A percentile compares a stretch with the other conserved stretches of the same genome.
Conservation (phyloP, 1,139 yeast species). For the Zygotorulaspora mrakii region DNA sequence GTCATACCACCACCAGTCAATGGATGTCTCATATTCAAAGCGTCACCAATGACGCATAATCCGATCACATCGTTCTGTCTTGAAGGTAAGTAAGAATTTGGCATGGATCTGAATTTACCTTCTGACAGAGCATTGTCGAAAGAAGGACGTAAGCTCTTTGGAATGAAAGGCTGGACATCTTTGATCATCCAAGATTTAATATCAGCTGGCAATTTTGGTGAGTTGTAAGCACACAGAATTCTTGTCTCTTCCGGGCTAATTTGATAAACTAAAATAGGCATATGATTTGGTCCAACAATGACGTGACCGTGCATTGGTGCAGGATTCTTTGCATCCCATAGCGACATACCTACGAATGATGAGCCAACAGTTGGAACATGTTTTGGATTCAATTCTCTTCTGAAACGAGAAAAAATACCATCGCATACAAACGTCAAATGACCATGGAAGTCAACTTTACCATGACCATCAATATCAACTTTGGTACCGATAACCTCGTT, state of each 20-base stretch:
- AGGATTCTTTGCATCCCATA: constrained; percentile 70
- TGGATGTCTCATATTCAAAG: constrained; percentile 97
- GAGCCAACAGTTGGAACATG: constrained; percentile 69
- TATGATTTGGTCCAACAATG: constrained; percentile 69
- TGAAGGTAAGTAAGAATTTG: constrained; percentile 88
- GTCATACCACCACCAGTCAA: constrained; percentile 99
- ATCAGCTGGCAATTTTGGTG: constrained; percentile 69
- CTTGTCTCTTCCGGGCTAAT: constrained; percentile 80
- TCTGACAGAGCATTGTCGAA: constrained; percentile 53
- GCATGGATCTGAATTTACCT: constrained; percentile 76
- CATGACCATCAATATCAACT: constrained; percentile 41
- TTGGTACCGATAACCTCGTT: constrained; percentile 66
- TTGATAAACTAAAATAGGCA: constrained; percentile 86
- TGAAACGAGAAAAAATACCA: constrained; percentile 90
- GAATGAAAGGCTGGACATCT: constrained; percentile 66
- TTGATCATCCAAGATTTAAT: constrained; percentile 56
- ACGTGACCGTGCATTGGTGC: constrained; percentile 82
- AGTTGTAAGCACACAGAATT: constrained; percentile 82
- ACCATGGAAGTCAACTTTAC: constrained; percentile 46
- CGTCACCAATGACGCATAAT: constrained; percentile 84
- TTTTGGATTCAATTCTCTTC: constrained; percentile 61
- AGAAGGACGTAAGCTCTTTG: constrained; percentile 59
- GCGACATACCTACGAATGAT: constrained; percentile 79
- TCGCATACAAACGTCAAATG: constrained; percentile 78
- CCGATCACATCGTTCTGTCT: constrained; percentile 64